phyloP scores from a whole-genome alignment of 169 alveolate genomes.

The Eimeria acervulina region DNA sequence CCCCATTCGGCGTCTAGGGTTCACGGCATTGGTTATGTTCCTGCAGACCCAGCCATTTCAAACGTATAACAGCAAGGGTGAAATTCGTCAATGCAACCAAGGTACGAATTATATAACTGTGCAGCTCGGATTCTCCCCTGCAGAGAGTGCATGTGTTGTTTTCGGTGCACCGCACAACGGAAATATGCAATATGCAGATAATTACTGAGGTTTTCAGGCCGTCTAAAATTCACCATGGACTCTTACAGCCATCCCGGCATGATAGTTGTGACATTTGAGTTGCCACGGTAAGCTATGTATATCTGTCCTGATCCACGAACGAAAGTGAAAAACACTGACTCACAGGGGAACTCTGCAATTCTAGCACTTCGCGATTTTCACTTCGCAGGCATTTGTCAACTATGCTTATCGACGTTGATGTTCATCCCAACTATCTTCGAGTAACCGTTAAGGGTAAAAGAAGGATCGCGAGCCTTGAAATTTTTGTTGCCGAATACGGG shows the following conservation, averaged over 20 bases:
- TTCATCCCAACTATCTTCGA: slow-evolving; percentile 92
- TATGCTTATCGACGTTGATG: slow-evolving; percentile 90
- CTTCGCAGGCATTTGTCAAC: slow-evolving; percentile 90
- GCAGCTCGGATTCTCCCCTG: slow-evolving; percentile 62
- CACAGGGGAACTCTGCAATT: background rate
- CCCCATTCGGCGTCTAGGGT: slow-evolving; percentile 72
- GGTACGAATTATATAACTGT: slow-evolving; percentile 87
- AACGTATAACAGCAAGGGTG: slow-evolving; percentile 91
- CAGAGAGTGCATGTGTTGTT: slow-evolving; percentile 66
- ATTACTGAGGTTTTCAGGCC: slow-evolving; percentile 21
- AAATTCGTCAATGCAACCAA: slow-evolving; percentile 93
- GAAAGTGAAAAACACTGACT: background rate
- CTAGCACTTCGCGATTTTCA: background rate
- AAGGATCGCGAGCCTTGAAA: background rate
- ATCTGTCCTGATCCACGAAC: background rate
- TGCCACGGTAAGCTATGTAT: slow-evolving; percentile 87
- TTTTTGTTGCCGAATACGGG: background rate
- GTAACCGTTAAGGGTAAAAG: slow-evolving; percentile 78
- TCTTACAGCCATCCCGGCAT: slow-evolving; percentile 89
- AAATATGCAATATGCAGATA: background rate
- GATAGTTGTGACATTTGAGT: slow-evolving; percentile 87
- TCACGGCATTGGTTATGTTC: background rate
- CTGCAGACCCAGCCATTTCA: slow-evolving; percentile 82
- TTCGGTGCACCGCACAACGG: background rate
- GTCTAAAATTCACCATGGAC: slow-evolving; percentile 84